Evolutionary conservation across 2,329 filamentous ascomycete genomes (phyloP), one percentile per base, ranked within the genome.

Genomic region (Diaporthe sp.): DNA sequence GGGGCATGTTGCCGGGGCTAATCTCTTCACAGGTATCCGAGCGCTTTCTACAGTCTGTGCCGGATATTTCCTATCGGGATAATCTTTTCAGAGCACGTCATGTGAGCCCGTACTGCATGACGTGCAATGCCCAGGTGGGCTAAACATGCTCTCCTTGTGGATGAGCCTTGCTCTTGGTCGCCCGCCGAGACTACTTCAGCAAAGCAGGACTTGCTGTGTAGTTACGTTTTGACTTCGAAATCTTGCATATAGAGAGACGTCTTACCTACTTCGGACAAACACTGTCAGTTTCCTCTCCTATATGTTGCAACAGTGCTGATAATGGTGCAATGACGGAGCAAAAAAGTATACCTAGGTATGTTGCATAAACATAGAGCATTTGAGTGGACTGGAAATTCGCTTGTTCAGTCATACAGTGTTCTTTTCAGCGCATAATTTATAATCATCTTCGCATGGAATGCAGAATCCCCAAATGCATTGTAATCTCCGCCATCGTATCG

Each of bases 11-110:
- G 63, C 63, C 63, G 44, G 44, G 22, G 32, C 63, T 51, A 66
- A 66, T 51, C 63, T 66, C 63, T 51, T 66, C 63, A 66, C 32
- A 22, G 63, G 44, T 66, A 51, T 66, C 63, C 44, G 30, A 66
- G 63, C 63, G 15, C 32, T 27, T 15, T 39, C n/a, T 27, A 17
- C 44, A 51, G 44, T 19, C 8, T 27, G 42, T 37, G 19, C n/a
- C 44, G 44, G 44, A 6, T 39, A 50, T 37, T 35, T 17, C 8
- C 32, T 25, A 51, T 51, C 63, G 32, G 30, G 30, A 51, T 51
- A 51, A 66, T 66, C 44, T 39, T 51, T 51, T 44, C 6, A 66
- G 30, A 37, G 44, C 32, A 66, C 44, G 63, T 51, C 44, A 66
- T 66, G 63, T 51, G 44, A 50, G 44, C 30, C 32, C 9, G 15